Evolutionary conservation across 2,329 filamentous ascomycete species (phyloP).

Genomic region (Apiospora sp.): DNA sequence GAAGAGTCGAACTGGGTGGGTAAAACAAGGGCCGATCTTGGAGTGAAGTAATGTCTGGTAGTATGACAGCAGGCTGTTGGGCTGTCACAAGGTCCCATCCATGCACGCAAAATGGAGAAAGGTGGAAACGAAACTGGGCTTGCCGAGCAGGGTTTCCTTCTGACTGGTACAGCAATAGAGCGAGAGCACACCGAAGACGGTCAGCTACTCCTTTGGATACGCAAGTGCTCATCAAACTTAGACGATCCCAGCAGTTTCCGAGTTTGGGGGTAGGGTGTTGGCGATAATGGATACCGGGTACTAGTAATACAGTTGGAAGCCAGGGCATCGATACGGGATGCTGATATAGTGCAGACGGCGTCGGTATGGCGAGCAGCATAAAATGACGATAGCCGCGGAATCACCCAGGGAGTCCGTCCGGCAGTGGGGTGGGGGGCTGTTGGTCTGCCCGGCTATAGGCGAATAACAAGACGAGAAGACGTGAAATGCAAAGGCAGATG

Average conservation of each 20-base stretch:
- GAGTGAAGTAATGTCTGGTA: constrained; percentile 5
- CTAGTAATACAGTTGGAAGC: not conserved
- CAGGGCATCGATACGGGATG: not conserved
- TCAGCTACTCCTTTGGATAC: not conserved
- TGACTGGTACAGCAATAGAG: not conserved
- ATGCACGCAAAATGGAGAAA: constrained; percentile 6
- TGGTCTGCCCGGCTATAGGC: not conserved
- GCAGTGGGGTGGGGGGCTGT: not conserved
- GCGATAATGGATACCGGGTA: not conserved
- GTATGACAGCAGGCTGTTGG: not conserved
- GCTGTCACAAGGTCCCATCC: constrained; percentile 19
- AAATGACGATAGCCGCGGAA: constrained; percentile 13
- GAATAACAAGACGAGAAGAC: not conserved
- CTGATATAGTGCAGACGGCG: not conserved
- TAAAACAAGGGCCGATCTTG: constrained; percentile 1
- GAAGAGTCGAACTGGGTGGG: not conserved
- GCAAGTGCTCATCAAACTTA: constrained; percentile 14
- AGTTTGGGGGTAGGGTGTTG: not conserved
- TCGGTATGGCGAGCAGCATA: not conserved
- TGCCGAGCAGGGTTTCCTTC: not conserved
- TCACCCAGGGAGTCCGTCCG: not conserved
- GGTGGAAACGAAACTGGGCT: constrained; percentile 9
- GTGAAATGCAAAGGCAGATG: too few relatives aligned
- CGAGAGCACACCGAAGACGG: not conserved
- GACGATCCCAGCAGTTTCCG: constrained; percentile 1